Evolutionary conservation across 805 yeast species (phyloP).

Genomic region (Ogataea ganodermae): DNA sequence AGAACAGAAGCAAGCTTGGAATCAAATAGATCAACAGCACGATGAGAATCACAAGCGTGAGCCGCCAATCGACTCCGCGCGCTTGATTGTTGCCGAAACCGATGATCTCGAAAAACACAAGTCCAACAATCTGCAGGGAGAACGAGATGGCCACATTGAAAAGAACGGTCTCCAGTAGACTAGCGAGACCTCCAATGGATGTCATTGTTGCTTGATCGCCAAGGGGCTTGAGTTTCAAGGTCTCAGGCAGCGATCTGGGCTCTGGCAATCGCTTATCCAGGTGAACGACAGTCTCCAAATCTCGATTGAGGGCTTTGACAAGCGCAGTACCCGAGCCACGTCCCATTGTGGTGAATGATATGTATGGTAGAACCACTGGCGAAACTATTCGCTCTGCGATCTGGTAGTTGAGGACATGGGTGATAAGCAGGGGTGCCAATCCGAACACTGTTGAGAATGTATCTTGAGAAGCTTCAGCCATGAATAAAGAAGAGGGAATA

Average conservation of each 20-base stretch:
- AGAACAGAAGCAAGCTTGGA: constrained; percentile 40
- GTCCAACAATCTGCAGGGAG: constrained; percentile 29
- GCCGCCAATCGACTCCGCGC: constrained; percentile 39
- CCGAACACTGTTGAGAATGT: constrained; percentile 18
- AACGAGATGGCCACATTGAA: constrained; percentile 31
- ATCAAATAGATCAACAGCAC: constrained; percentile 42
- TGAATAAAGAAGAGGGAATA: background rate
- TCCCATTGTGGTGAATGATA: constrained; percentile 10
- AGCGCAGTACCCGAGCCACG: constrained; percentile 7
- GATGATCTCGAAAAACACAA: constrained; percentile 34
- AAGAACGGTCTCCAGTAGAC: constrained; percentile 8
- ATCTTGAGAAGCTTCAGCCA: background rate
- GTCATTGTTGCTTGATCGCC: background rate
- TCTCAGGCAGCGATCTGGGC: background rate
- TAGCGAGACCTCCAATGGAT: background rate
- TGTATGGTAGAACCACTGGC: constrained; percentile 17
- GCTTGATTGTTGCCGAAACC: constrained; percentile 26
- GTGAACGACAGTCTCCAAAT: constrained; percentile 14
- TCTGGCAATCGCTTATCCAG: constrained; percentile 5
- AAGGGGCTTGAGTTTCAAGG: background rate
- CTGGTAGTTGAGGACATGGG: constrained; percentile 22
- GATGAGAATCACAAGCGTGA: constrained; percentile 42
- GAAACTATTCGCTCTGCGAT: constrained; percentile 19
- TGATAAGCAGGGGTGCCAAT: constrained; percentile 11
- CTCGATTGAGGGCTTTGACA: constrained; percentile 12